A percentile compares a stretch with the other conserved stretches of the same genome.
Conservation (phyloP, 2,329 filamentous ascomycete species). For the Fusarium sp. region DNA sequence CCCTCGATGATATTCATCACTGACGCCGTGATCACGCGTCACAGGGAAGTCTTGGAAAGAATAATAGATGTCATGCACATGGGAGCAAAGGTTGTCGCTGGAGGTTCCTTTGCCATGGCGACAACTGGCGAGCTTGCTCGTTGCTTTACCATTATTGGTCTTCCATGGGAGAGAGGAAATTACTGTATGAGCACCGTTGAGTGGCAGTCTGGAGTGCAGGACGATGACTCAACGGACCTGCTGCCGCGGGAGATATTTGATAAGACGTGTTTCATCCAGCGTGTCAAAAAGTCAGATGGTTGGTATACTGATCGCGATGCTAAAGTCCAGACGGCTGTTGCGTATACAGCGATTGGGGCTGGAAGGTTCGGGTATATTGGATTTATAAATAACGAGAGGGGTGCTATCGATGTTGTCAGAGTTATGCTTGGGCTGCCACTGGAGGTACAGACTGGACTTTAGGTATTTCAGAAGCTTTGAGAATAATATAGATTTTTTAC, state of each 20-base stretch:
- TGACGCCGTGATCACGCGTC: background rate
- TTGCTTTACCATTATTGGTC: background rate
- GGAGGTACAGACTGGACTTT: rapidly evolving
- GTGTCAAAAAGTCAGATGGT: too few relatives aligned
- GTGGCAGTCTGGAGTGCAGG: too few relatives aligned
- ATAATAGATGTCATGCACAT: background rate
- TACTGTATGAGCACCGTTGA: too few relatives aligned
- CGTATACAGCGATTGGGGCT: background rate
- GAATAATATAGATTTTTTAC: background rate
- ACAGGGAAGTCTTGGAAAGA: background rate
- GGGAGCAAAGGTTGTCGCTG: background rate
- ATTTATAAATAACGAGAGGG: background rate
- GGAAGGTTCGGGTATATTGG: background rate
- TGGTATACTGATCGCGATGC: too few relatives aligned
- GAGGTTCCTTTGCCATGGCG: too few relatives aligned
- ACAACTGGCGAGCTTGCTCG: too few relatives aligned
- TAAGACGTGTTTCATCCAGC: background rate
- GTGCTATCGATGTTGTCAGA: rapidly evolving
- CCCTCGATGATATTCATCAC: background rate
- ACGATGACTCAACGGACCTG: rapidly evolving
- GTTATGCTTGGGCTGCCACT: background rate
- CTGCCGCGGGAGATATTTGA: background rate
- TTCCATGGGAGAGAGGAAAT: background rate
- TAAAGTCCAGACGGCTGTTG: background rate
- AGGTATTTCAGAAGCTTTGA: rapidly evolving